phyloP scores from a whole-genome alignment of 257 asterid species.

The Solanum ossicruentum region DNA sequence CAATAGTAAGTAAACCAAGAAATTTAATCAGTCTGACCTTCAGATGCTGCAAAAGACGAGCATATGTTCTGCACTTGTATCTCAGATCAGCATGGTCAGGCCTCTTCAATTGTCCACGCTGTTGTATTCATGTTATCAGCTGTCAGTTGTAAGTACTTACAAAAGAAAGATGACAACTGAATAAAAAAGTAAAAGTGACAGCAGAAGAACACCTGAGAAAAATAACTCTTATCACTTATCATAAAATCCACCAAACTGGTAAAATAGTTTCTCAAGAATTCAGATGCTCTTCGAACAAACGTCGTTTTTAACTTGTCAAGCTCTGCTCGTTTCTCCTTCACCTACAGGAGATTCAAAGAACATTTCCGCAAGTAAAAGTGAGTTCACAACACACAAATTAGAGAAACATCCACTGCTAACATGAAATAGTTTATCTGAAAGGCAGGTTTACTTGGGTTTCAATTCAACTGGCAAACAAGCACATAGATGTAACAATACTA shows the following conservation, averaged over 20 bases:
- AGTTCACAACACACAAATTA: neutral
- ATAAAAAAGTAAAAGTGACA: neutral
- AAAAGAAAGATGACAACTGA: neutral
- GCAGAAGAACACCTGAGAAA: constrained; percentile 67
- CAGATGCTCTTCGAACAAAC: constrained; percentile 92
- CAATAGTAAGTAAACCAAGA: neutral
- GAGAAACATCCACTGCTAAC: neutral
- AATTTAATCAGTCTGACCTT: constrained; percentile 40
- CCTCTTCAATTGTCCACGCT: constrained; percentile 97
- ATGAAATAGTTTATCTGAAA: neutral
- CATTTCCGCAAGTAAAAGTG: neutral
- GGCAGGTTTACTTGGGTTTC: neutral
- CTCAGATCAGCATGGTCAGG: constrained; percentile 98
- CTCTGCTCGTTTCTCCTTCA: constrained; percentile 79
- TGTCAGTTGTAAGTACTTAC: neutral
- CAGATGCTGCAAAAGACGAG: constrained; percentile 95
- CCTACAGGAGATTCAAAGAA: constrained; percentile 36
- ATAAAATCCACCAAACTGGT: constrained; percentile 95
- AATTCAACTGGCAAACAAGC: neutral
- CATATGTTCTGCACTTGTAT: constrained; percentile 93
- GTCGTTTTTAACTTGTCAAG: constrained; percentile 63
- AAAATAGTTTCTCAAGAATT: constrained; percentile 80
- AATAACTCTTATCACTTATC: constrained; percentile 89
- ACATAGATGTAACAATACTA: neutral
- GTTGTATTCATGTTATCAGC: constrained; percentile 21